Evolutionary conservation across 305 asterid genomes (phyloP).

Genomic region (Fraxinus sp.): DNA sequence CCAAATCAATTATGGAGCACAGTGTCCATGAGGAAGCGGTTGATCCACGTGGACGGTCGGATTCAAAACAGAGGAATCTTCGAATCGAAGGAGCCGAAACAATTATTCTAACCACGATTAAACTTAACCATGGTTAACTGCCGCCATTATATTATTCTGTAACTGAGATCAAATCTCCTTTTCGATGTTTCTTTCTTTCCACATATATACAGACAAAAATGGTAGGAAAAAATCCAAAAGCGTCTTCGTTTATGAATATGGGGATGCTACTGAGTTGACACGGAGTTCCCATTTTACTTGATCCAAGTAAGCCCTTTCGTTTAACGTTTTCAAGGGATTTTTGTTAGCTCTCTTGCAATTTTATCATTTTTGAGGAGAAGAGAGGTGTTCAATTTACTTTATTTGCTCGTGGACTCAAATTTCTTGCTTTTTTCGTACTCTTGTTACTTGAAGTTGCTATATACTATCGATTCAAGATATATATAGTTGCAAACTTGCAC

Average conservation of each 20-base stretch:
- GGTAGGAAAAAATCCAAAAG: constrained; percentile 12
- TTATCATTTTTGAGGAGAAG: constrained; percentile 7
- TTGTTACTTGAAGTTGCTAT: background rate
- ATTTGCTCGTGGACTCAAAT: constrained; percentile 8
- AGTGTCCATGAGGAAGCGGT: constrained; percentile 41
- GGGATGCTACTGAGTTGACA: constrained; percentile 29
- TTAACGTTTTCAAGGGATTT: constrained; percentile 7
- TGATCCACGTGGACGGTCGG: constrained; percentile 55
- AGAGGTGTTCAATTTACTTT: background rate
- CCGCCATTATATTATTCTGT: constrained; percentile 34
- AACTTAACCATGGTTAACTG: constrained; percentile 22
- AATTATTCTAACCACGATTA: background rate
- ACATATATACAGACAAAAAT: constrained; percentile 24
- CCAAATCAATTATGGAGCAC: too few relatives aligned
- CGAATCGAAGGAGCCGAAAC: background rate
- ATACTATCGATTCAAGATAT: background rate
- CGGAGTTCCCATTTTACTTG: constrained; percentile 30
- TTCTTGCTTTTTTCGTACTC: constrained; percentile 4
- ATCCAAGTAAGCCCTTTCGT: constrained; percentile 23
- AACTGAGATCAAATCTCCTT: constrained; percentile 40
- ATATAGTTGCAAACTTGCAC: background rate
- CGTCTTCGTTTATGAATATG: constrained; percentile 52
- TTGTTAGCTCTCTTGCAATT: constrained; percentile 11
- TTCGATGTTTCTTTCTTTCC: constrained; percentile 31
- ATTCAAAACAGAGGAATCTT: constrained; percentile 24